phyloP scores from a whole-genome alignment of 257 asterid genomes.

The Solanum lignicaule region DNA sequence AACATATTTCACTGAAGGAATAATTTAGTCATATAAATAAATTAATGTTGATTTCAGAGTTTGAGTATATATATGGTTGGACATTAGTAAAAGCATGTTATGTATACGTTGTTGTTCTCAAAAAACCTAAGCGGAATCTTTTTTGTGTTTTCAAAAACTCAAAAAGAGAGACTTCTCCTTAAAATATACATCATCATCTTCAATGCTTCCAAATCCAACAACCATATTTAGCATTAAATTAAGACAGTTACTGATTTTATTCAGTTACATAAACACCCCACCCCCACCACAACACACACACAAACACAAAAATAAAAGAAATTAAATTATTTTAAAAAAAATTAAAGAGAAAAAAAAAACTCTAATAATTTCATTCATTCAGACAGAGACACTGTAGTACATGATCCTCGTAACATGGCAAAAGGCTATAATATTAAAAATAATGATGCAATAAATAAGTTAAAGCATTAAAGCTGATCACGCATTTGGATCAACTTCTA shows the following conservation, averaged over 20 bases:
- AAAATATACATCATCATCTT: not conserved
- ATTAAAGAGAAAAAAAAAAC: no score
- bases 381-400: not conserved
- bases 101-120: not conserved
- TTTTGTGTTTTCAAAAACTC: not conserved
- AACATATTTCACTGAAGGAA: not conserved
- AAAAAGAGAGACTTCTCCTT: not conserved
- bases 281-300: not conserved
- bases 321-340: not conserved
- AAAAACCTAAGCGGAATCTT: not conserved
- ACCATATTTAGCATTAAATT: not conserved
- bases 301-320: no score
- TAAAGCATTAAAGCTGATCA: not conserved
- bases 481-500: not conserved
- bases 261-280: not conserved
- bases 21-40: not conserved
- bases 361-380: not conserved
- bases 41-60: not conserved
- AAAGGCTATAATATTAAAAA: not conserved
- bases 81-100: not conserved
- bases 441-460: not conserved
- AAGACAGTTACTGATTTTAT: not conserved
- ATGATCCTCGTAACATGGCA: not conserved
- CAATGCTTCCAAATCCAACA: slow-evolving; percentile 1
- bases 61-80: not conserved